A percentile compares a stretch with the other conserved stretches of the same genome.
Conservation (phyloP, 2,329 filamentous ascomycete species). For the Hypoxylon sp. region DNA sequence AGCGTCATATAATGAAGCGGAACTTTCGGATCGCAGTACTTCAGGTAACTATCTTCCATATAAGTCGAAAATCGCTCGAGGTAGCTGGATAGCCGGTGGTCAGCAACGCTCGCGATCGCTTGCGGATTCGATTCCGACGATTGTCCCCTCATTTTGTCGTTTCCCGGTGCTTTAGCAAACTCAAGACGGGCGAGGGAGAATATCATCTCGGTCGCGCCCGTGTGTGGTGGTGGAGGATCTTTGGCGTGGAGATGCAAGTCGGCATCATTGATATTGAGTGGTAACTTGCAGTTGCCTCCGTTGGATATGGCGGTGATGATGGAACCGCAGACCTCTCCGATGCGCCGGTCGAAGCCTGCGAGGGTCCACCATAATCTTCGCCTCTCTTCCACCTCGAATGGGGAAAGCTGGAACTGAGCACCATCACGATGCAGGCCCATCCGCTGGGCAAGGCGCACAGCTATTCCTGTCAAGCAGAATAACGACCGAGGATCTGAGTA, state of each 20-base stretch:
- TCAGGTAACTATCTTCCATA: constrained; percentile 67
- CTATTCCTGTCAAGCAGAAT: constrained; percentile 72
- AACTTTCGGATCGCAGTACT: constrained; percentile 68
- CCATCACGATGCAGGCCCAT: constrained; percentile 77
- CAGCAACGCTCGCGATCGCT: constrained; percentile 61
- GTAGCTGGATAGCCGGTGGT: constrained; percentile 62
- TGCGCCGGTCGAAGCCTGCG: constrained; percentile 74
- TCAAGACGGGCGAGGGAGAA: constrained; percentile 69
- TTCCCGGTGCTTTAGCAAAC: constrained; percentile 65
- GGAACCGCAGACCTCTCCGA: constrained; percentile 73
- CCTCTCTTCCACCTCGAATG: constrained; percentile 76
- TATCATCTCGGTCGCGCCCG: constrained; percentile 69
- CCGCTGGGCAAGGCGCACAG: constrained; percentile 74
- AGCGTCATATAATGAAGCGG: constrained; percentile 70
- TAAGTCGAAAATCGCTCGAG: constrained; percentile 66
- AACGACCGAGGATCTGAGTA: constrained; percentile 70
- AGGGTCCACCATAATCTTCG: constrained; percentile 80
- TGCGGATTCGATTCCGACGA: constrained; percentile 54
- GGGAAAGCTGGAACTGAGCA: constrained; percentile 60
- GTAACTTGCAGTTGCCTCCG: constrained; percentile 66
- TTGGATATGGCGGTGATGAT: constrained; percentile 67
- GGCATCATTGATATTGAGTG: constrained; percentile 71
- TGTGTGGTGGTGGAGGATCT: constrained; percentile 61
- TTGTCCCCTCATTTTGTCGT: constrained; percentile 56
- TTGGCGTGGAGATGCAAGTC: constrained; percentile 69